phyloP scores from a whole-genome alignment of 495 filamentous ascomycete genomes.

The Echria macrotheca region DNA sequence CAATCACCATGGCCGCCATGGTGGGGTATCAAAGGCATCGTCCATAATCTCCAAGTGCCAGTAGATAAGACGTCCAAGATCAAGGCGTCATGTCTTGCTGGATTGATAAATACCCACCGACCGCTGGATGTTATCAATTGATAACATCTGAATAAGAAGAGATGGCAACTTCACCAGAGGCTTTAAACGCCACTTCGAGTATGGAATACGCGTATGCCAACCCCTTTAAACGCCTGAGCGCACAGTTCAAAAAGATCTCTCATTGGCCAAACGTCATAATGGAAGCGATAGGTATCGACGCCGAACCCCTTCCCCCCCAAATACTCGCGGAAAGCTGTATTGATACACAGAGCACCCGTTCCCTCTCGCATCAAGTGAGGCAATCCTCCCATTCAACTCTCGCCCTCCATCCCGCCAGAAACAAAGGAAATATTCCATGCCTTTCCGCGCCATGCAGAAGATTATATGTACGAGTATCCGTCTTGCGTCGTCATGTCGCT shows the following conservation, averaged over 20 bases:
- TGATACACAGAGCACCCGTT: constrained; percentile 12
- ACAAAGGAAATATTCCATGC: constrained; percentile 4
- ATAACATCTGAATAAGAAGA: too few relatives aligned
- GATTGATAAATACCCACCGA: neutral
- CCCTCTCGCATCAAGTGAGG: neutral
- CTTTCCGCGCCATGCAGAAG: constrained; percentile 16
- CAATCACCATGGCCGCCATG: constrained; percentile 5
- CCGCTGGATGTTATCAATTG: too few relatives aligned
- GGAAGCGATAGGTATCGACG: constrained; percentile 2
- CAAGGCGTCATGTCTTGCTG: neutral
- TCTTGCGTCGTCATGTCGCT: neutral
- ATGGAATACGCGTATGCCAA: too few relatives aligned
- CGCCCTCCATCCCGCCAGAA: neutral
- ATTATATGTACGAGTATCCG: constrained; percentile 16
- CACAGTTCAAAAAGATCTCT: neutral
- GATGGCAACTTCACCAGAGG: too few relatives aligned
- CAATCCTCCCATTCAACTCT: neutral
- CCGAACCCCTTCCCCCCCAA: constrained; percentile 4
- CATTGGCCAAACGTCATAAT: neutral
- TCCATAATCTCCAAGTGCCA: neutral
- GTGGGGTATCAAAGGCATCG: neutral
- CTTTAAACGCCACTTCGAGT: too few relatives aligned
- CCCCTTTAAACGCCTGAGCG: too few relatives aligned
- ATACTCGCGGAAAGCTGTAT: constrained; percentile 4
- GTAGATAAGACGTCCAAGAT: constrained; percentile 5